Conservation (phyloP, 1,284 basidiomycete genomes). For the Hymenochaete sp. region DNA sequence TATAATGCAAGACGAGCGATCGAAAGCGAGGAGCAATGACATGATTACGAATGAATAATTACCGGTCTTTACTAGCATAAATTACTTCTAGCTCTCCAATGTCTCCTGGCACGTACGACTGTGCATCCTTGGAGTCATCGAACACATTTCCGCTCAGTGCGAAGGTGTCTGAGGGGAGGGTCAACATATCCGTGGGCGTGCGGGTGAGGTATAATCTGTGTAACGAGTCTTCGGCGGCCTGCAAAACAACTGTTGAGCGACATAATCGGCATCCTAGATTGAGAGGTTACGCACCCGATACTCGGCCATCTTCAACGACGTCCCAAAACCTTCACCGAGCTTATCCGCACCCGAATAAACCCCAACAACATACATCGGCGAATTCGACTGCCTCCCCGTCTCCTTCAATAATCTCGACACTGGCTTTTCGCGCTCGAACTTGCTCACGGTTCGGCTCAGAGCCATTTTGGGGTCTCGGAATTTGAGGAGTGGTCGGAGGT, state of each 20-base stretch:
- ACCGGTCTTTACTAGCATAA: conserved; percentile 41
- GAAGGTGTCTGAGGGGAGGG: conserved; percentile 66
- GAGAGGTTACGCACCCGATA: conserved; percentile 63
- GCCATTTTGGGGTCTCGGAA: conserved; percentile 83
- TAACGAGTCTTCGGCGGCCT: conserved; percentile 82
- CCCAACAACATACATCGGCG: conserved; percentile 89
- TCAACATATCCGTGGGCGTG: conserved; percentile 55
- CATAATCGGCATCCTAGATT: conserved; percentile 8
- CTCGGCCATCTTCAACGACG: conserved; percentile 91
- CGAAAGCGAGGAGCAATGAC: too few species aligned
- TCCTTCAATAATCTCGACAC: conserved; percentile 82
- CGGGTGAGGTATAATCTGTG: conserved; percentile 74
- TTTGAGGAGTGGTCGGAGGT: conserved; percentile 80
- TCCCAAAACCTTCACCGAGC: conserved; percentile 93
- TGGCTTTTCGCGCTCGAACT: conserved; percentile 67
- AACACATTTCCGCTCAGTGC: conserved; percentile 43
- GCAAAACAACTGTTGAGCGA: conserved; percentile 8
- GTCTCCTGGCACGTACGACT: conserved; percentile 41
- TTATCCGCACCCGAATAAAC: conserved; percentile 85
- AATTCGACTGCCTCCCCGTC: conserved; percentile 82
- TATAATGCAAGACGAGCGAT: too few species aligned
- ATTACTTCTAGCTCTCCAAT: conserved; percentile 56
- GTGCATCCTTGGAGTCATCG: conserved; percentile 25
- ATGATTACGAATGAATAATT: conserved; percentile 7
- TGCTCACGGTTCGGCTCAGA: conserved; percentile 66